These are phyloP conservation scores for Luffa acutangula DNA, from an alignment of 306 rosid species.

Conservation along the genomic window DNA sequence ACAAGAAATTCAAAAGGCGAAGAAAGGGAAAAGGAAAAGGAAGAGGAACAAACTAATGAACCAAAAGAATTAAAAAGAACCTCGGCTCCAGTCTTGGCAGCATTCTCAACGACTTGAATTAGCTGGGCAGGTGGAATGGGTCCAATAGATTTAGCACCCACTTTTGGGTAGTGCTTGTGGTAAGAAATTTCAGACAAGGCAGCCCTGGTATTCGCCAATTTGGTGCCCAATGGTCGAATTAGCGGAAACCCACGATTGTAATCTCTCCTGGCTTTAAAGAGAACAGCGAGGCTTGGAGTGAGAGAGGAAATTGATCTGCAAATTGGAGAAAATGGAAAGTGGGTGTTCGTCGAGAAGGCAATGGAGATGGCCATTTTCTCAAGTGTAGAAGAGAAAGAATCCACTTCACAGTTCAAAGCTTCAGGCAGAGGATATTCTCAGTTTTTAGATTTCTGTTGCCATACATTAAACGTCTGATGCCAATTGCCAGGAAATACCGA, in stretches of 20 bases:
- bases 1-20: neutral
- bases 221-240: conserved; percentile 17
- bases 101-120: conserved; percentile 62
- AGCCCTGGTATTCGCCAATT: conserved; percentile 25
- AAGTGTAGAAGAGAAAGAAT: neutral
- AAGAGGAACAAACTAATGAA: neutral
- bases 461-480: neutral
- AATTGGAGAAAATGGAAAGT: conserved; percentile 17
- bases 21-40: neutral
- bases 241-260: conserved; percentile 21
- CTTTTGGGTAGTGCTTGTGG: conserved; percentile 26
- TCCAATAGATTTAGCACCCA: conserved; percentile 62
- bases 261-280: conserved; percentile 7
- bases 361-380: conserved; percentile 1
- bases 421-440: neutral
- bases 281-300: conserved; percentile 12
- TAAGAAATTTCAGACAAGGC: conserved; percentile 38
- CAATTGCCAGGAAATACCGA: neutral
- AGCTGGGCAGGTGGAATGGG: conserved; percentile 50
- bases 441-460: neutral
- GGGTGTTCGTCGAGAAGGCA: conserved; percentile 32
- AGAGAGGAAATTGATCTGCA: conserved; percentile 20
- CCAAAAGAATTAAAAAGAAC: conserved; percentile 15
- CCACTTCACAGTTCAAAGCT: neutral
- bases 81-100: conserved; percentile 95